phyloP scores from a whole-genome alignment of 2,329 filamentous ascomycete genomes.

The Exophiala xenobiotica region DNA sequence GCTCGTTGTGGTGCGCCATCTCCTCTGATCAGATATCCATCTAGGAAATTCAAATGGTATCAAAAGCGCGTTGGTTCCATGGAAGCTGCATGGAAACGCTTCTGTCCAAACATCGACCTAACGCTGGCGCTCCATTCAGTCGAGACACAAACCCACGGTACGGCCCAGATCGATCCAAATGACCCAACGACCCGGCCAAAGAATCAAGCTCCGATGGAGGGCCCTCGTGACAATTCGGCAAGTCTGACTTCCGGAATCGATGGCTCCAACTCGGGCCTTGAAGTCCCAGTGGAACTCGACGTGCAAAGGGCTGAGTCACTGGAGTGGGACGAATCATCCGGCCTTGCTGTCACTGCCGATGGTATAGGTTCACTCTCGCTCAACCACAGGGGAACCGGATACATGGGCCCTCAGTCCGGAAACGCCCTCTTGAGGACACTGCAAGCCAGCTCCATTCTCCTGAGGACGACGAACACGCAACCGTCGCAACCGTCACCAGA shows the following conservation, averaged over 20 bases:
- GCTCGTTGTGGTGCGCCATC: not conserved
- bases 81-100: slow-evolving; percentile 5
- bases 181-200: not conserved
- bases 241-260: too few relatives aligned
- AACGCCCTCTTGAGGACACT: slow-evolving; percentile 3
- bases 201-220: not conserved
- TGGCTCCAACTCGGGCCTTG: too few relatives aligned
- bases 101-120: slow-evolving; percentile 5
- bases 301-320: slow-evolving; percentile 2
- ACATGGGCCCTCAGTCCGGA: slow-evolving; percentile 12
- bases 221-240: not conserved
- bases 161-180: not conserved
- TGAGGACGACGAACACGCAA: not conserved
- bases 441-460: slow-evolving; percentile 6
- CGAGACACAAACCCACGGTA: not conserved
- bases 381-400: slow-evolving; percentile 2
- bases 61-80: slow-evolving; percentile 4
- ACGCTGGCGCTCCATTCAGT: not conserved
- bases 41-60: not conserved
- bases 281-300: not conserved
- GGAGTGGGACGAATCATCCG: slow-evolving; percentile 9
- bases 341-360: slow-evolving; percentile 1
- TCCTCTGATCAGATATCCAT: not conserved
- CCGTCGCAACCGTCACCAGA: slow-evolving; percentile 1
- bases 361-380: slow-evolving; percentile 11